These are phyloP conservation scores for Fusarium dlaminii DNA, from an alignment of 2,329 filamentous ascomycete genomes.

Conservation along the genomic window DNA sequence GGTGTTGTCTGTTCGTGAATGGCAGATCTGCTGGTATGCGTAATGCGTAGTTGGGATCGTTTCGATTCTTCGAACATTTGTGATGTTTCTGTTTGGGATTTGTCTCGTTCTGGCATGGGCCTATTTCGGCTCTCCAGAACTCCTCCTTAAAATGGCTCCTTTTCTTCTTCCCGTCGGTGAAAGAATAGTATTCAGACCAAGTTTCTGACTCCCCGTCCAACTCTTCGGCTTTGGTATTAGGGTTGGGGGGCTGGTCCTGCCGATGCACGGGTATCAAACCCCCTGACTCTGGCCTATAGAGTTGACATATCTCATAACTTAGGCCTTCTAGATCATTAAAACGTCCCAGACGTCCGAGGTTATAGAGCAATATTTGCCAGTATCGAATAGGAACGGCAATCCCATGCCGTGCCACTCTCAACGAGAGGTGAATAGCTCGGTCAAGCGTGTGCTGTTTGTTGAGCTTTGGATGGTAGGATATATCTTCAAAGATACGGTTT, in stretches of 20 bases:
- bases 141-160: slow-evolving; percentile 32
- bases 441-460: slow-evolving; percentile 39
- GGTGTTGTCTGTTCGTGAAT: slow-evolving; percentile 54
- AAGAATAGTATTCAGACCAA: slow-evolving; percentile 14
- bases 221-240: not conserved
- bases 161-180: slow-evolving; percentile 11
- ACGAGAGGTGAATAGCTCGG: slow-evolving; percentile 44
- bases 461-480: slow-evolving; percentile 43
- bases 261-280: slow-evolving; percentile 55
- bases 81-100: not conserved
- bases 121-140: slow-evolving; percentile 40
- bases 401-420: slow-evolving; percentile 44
- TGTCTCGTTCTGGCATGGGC: slow-evolving; percentile 3
- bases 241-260: slow-evolving; percentile 51
- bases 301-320: slow-evolving; percentile 53
- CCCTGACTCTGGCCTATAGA: slow-evolving; percentile 46
- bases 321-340: slow-evolving; percentile 58
- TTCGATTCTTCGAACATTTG: not conserved
- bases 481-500: slow-evolving; percentile 37
- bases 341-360: slow-evolving; percentile 55
- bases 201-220: not conserved
- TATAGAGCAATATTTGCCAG: slow-evolving; percentile 57
- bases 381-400: slow-evolving; percentile 49
- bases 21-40: slow-evolving; percentile 54
- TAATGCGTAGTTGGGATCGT: not conserved